Base-by-base conservation (phyloP, 257 asterid genomes). In the Scutellaria galericulata region DNA sequence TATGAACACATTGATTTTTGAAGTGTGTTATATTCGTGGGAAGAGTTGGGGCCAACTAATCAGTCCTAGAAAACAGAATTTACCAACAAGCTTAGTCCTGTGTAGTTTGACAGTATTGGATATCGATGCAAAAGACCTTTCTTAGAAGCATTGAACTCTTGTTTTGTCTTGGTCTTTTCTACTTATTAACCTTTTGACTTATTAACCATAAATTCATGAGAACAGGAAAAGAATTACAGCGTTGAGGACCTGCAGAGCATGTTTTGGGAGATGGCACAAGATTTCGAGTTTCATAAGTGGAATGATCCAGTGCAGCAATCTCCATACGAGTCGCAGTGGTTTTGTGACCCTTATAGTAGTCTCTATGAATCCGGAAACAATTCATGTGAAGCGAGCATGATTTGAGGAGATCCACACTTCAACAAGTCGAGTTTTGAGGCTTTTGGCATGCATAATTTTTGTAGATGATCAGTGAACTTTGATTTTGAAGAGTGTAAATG, bases 261-360 rank as follows among this genome's bases (percentile, higher is more conserved):
- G 96, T 89, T 91, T 46, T 85, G 86, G 86, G 95, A 91, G 53
- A 86, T 94, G 96, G 87, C 91, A 7, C 73, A 74, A 73, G 90
- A 86, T 35, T 93, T 86, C 15, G 80, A 81, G 18, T 52, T 80
- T 18, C 68, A 85, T 1, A 71, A 80, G 0, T 79, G 83, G 87
- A 18, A 66, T 50, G 48, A 4, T 9, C 39, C 37, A n/a, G 31
- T 75, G 47, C 74, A 77, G 64, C 83, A 75, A 6, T 71, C 78
- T 4, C 8, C 14, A 5, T 52, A 27, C 41, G 78, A 70, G 2
- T 53, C 79, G 1, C 76, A 58, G 55, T 81, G 84, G 86, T 72
- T 44, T 7, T 68, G 64, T 20, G 78, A 73, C 46, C 14, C 79
- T 2, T 31, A 31, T 10, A 76, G 69, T 40, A 61, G 72, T 15